A percentile compares a stretch with the other conserved stretches of the same genome.
Conservation (phyloP, 148 eudicot genomes). For the Beta vulgaris region DNA sequence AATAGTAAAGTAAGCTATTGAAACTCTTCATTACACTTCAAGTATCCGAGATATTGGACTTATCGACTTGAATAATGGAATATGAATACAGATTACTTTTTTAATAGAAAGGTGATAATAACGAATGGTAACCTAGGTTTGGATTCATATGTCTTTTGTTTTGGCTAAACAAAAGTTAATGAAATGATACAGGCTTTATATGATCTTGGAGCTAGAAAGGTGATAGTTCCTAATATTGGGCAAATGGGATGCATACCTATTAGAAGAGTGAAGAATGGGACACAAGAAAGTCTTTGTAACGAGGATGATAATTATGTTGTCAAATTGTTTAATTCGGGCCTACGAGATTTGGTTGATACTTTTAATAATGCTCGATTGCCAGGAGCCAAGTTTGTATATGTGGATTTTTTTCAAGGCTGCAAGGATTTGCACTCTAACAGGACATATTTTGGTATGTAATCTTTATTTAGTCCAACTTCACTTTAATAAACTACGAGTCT, state of each 20-base stretch:
- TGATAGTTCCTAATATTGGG: slow-evolving; percentile 56
- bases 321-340: slow-evolving; percentile 51
- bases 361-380: slow-evolving; percentile 55
- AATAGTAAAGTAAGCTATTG: too few species aligned
- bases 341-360: slow-evolving; percentile 50
- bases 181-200: slow-evolving; percentile 41
- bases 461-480: not conserved
- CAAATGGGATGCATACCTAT: slow-evolving; percentile 90
- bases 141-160: not conserved
- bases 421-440: slow-evolving; percentile 42
- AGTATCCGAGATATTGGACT: too few species aligned
- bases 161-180: not conserved
- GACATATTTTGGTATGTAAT: slow-evolving; percentile 42
- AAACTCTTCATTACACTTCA: too few species aligned
- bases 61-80: too few species aligned
- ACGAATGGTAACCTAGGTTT: too few species aligned
- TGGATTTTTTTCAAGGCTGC: slow-evolving; percentile 45
- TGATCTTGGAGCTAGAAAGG: slow-evolving; percentile 68
- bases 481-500: too few species aligned
- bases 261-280: slow-evolving; percentile 43
- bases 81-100: too few species aligned
- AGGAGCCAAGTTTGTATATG: slow-evolving; percentile 61
- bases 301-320: slow-evolving; percentile 58
- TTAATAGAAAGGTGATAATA: too few species aligned
- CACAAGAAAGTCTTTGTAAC: slow-evolving; percentile 43